These are phyloP conservation scores for Scutellaria barbata DNA, from an alignment of 257 asterid genomes.

Conservation along the genomic window DNA sequence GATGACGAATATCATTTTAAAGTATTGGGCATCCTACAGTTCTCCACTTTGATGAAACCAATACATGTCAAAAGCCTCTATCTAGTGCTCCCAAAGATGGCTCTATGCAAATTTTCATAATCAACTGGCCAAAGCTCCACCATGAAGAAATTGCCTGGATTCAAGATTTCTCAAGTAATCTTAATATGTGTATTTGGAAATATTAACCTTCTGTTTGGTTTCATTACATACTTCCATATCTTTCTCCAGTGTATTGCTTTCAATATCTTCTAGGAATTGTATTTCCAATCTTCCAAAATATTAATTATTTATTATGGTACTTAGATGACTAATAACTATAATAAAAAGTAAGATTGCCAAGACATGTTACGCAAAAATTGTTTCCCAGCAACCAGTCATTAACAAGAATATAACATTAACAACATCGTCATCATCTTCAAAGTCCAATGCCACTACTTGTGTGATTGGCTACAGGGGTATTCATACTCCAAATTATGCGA, in stretches of 20 bases:
- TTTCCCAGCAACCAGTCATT: background rate
- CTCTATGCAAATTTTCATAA: slow-evolving; percentile 20
- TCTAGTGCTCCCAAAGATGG: slow-evolving; percentile 17
- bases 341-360: too few species aligned
- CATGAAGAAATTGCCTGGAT: background rate
- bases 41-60: slow-evolving; percentile 5
- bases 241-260: background rate
- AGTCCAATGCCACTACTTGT: too few species aligned
- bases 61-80: background rate
- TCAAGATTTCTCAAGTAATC: slow-evolving; percentile 11
- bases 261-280: background rate
- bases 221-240: background rate
- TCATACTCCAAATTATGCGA: too few species aligned
- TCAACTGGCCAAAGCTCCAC: slow-evolving; percentile 1
- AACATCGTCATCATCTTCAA: background rate
- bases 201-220: background rate
- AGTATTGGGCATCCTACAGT: background rate
- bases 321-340: background rate
- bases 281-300: too few species aligned
- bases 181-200: background rate
- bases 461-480: too few species aligned
- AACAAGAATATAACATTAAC: background rate
- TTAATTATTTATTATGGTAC: background rate
- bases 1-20: background rate
- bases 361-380: too few species aligned